Evolutionary conservation across 495 filamentous ascomycete species (phyloP), one percentile per base, ranked within the genome.

Genomic region (Tetracladium setigerum): DNA sequence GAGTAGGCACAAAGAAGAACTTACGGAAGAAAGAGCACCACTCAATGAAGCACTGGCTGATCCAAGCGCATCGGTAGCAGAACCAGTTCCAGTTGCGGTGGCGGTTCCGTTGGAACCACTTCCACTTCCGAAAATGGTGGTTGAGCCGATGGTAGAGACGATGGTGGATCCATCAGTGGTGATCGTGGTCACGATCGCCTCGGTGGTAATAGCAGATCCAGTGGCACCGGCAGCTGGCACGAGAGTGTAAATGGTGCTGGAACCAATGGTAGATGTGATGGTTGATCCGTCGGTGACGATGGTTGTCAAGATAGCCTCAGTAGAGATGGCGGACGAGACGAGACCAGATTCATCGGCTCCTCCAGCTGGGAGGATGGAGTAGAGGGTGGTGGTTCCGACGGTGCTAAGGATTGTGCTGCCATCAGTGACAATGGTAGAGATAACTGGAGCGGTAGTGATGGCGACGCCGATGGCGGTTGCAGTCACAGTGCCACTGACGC

Each of bases 121-220:
- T 11, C 35, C 44, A 41, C 18, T 36, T 15, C 44, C 39, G 32
- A 45, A 53, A 43, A 52, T 47, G 39, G 54, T 56, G 37, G 44
- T 52, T 1, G 42, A 46, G n/a, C 53, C 53, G 30, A 56, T 34
- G 24, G 48, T 52, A 10, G 39, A 42, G 10, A 47, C 40, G 43
- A 55, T 27, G 32, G 55, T 54, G 1, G 47, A 50, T 30, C 38
- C 18, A 15, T 48, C 56, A 8, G 46, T 31, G 31, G 50, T 52
- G 24, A 40, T 33, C 31, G 42, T 24, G 7, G 54, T 12, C n/a
- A 52, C 39, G 39, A 57, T 54, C 11, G 57, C 50, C 4, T 46
- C 51, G 39, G 57, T 57, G 13, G 53, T 52, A 16, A 57, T 40
- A 22, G 57, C 50, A n/a, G 52, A 50, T 16, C 31, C 41, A 17